Evolutionary conservation across 129 eudicot genomes (phyloP).

Genomic region (Erigeron canadensis): DNA sequence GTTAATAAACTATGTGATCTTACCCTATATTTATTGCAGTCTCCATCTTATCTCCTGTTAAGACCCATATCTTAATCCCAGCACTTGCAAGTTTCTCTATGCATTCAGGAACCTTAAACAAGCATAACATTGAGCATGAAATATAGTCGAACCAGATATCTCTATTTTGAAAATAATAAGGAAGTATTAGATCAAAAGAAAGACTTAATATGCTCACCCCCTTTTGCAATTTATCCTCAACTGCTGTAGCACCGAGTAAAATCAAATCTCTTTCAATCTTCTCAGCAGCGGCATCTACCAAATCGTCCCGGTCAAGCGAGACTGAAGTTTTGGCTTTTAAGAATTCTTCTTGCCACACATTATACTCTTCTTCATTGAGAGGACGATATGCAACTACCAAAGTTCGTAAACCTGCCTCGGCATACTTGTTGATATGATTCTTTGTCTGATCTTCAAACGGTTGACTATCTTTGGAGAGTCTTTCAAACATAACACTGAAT

Average conservation of each 20-base stretch:
- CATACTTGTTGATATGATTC: slow-evolving; percentile 71
- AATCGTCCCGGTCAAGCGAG: slow-evolving; percentile 66
- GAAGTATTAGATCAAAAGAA: neutral
- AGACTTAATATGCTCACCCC: slow-evolving; percentile 55
- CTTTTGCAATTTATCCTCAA: slow-evolving; percentile 93
- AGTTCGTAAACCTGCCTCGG: slow-evolving; percentile 96
- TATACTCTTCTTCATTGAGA: slow-evolving; percentile 70
- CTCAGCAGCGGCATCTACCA: slow-evolving; percentile 78
- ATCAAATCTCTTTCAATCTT: slow-evolving; percentile 76
- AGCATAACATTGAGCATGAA: slow-evolving; percentile 24
- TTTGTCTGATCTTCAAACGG: slow-evolving; percentile 56
- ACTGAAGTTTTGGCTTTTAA: slow-evolving; percentile 61
- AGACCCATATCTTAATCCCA: slow-evolving; percentile 95
- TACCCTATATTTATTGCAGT: slow-evolving; percentile 99
- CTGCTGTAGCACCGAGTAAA: slow-evolving; percentile 98
- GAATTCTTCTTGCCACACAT: slow-evolving; percentile 74
- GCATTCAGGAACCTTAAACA: slow-evolving; percentile 87
- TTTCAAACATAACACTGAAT: slow-evolving; percentile 87
- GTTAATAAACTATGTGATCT: slow-evolving; percentile 3
- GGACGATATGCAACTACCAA: slow-evolving; percentile 76
- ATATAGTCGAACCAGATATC: neutral
- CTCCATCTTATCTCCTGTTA: slow-evolving; percentile 99
- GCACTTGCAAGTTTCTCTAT: slow-evolving; percentile 84
- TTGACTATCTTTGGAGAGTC: slow-evolving; percentile 57
- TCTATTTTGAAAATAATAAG: neutral